phyloP scores from a whole-genome alignment of 306 rosid species.

The Sophora flavescens region DNA sequence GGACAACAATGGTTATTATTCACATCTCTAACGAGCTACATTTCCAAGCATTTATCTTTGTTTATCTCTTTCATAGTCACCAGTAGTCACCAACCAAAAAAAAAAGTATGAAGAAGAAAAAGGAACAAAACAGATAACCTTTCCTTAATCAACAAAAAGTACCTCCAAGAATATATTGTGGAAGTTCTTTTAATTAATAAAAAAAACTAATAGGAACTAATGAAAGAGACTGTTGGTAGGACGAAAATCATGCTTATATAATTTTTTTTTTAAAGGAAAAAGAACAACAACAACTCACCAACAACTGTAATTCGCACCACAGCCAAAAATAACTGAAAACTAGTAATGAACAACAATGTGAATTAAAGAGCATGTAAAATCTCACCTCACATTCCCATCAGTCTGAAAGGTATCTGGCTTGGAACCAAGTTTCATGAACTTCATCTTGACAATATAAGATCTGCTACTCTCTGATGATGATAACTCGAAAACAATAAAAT shows the following conservation, averaged over 20 bases:
- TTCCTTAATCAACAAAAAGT: conserved; percentile 27
- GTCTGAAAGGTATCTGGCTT: conserved; percentile 90
- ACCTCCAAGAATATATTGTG: neutral
- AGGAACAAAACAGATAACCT: neutral
- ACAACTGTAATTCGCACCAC: neutral
- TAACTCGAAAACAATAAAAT: conserved; percentile 14
- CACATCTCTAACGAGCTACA: neutral
- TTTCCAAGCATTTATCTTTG: conserved; percentile 26
- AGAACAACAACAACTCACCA: neutral
- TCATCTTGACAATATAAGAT: conserved; percentile 75
- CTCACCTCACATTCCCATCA: conserved; percentile 88
- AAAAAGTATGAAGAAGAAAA: conserved; percentile 15
- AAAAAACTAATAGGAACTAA: neutral
- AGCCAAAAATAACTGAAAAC: conserved; percentile 14
- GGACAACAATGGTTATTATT: conserved; percentile 3
- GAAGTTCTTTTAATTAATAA: no score
- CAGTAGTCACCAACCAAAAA: conserved; percentile 27
- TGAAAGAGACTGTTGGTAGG: conserved; percentile 16
- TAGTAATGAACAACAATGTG: conserved; percentile 39
- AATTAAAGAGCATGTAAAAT: conserved; percentile 43
- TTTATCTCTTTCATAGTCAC: neutral
- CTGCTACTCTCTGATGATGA: conserved; percentile 46
- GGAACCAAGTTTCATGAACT: conserved; percentile 99
- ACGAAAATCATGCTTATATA: neutral
- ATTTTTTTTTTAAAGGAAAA: neutral